Conservation (phyloP, 2,329 filamentous ascomycete species). For the Orbilia brochopaga region DNA sequence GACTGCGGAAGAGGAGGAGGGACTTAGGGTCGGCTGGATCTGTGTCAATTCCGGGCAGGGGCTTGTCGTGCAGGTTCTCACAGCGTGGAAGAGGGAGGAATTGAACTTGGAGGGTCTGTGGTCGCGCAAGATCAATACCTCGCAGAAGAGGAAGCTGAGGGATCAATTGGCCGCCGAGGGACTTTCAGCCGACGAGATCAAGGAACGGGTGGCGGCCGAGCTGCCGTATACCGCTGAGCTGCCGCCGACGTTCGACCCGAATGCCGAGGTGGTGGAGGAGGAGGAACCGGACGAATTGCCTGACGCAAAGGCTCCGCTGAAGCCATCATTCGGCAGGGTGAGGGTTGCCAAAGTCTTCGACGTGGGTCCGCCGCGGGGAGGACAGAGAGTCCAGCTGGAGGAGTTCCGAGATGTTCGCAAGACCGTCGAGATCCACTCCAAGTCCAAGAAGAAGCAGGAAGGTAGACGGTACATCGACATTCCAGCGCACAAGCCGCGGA, state of each 20-base stretch:
- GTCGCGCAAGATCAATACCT: slow-evolving; percentile 59
- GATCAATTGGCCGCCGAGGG: slow-evolving; percentile 27
- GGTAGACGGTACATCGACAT: slow-evolving; percentile 45
- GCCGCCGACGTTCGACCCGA: slow-evolving; percentile 24
- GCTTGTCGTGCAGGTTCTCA: slow-evolving; percentile 74
- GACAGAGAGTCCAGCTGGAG: slow-evolving; percentile 52
- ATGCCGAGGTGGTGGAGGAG: slow-evolving; percentile 13
- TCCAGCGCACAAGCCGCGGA: slow-evolving; percentile 29
- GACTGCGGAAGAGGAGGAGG: slow-evolving; percentile 71
- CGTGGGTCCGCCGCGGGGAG: slow-evolving; percentile 8
- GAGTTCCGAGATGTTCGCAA: slow-evolving; percentile 16
- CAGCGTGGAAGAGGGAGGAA: slow-evolving; percentile 71
- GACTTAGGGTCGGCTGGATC: slow-evolving; percentile 93
- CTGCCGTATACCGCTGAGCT: slow-evolving; percentile 24
- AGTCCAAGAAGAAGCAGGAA: slow-evolving; percentile 38
- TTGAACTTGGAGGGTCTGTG: slow-evolving; percentile 72
- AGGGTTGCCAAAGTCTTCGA: slow-evolving; percentile 15
- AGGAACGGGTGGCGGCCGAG: slow-evolving; percentile 13
- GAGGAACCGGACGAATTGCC: no score
- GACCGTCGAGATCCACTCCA: slow-evolving; percentile 32
- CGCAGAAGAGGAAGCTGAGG: slow-evolving; percentile 56
- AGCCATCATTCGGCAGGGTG: slow-evolving; percentile 6
- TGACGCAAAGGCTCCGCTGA: slow-evolving; percentile 3
- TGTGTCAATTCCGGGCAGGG: slow-evolving; percentile 81
- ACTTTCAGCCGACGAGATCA: slow-evolving; percentile 22